Percentiles rank a stretch among this genome's conserved stretches.
phyloP scores from a whole-genome alignment of 495 filamentous ascomycete genomes.

The Penicillium pulvis region DNA sequence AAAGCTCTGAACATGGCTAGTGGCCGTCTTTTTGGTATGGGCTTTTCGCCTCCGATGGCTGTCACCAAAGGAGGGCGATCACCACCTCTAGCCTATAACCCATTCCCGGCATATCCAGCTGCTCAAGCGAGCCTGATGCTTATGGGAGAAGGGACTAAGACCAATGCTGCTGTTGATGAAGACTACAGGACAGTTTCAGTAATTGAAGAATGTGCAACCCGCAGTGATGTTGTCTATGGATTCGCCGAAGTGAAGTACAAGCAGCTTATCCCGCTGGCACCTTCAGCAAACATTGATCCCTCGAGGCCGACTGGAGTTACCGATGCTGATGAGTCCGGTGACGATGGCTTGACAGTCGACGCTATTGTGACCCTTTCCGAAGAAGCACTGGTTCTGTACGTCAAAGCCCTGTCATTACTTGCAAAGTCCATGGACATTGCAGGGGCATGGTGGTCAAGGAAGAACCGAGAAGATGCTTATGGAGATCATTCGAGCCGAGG shows the following conservation, averaged over 20 bases:
- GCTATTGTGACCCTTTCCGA: conserved; percentile 86
- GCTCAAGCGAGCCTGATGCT: conserved; percentile 60
- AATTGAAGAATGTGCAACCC: conserved; percentile 88
- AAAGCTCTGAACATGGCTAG: conserved; percentile 95
- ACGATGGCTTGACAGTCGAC: conserved; percentile 71
- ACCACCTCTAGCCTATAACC: conserved; percentile 75
- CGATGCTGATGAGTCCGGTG: conserved; percentile 38
- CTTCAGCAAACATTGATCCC: conserved; percentile 61
- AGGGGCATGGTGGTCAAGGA: conserved; percentile 85
- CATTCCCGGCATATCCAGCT: conserved; percentile 83
- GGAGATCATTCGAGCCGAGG: conserved; percentile 44
- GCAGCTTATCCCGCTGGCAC: conserved; percentile 85
- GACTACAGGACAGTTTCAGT: conserved; percentile 74
- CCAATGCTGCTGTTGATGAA: conserved; percentile 67
- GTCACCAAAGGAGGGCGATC: conserved; percentile 67
- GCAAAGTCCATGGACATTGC: conserved; percentile 97
- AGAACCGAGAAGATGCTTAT: conserved; percentile 65
- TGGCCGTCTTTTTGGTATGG: conserved; percentile 76
- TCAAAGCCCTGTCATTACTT: conserved; percentile 86
- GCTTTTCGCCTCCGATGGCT: conserved; percentile 68
- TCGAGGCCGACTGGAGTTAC: conserved; percentile 33
- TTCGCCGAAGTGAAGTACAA: conserved; percentile 99
- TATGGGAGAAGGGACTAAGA: conserved; percentile 65
- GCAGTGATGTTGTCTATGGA: conserved; percentile 92
- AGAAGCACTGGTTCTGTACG: conserved; percentile 93